Evolutionary conservation across 768 basidiomycete species (phyloP).

Genomic region (Russula ochroleuca): DNA sequence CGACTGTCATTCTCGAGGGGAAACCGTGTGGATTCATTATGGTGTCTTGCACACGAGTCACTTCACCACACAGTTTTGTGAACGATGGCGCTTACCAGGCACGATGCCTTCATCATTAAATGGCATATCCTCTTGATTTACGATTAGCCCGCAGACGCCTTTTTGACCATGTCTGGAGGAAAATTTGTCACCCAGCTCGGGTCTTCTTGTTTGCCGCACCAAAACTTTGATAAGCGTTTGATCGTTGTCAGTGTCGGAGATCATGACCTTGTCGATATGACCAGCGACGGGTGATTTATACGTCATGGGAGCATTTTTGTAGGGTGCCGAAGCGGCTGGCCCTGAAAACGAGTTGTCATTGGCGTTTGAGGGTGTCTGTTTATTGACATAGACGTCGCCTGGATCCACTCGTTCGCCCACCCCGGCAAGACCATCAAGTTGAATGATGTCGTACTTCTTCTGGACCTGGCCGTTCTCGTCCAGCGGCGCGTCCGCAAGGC

Average conservation of each 20-base stretch:
- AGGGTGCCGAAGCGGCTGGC: conserved; percentile 76
- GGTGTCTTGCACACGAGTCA: conserved; percentile 57
- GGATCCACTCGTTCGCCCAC: conserved; percentile 93
- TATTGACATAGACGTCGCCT: conserved; percentile 93
- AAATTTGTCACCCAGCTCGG: conserved; percentile 98
- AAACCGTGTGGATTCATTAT: conserved; percentile 99
- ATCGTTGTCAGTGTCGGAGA: conserved; percentile 95
- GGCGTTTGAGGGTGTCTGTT: conserved; percentile 93
- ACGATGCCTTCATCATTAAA: conserved; percentile 97
- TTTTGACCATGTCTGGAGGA: conserved; percentile 98
- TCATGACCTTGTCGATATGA: conserved; percentile 95
- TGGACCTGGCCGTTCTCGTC: conserved; percentile 76
- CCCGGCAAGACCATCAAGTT: conserved; percentile 88
- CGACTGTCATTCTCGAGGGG: conserved; percentile 98
- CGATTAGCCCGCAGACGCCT: conserved; percentile 97
- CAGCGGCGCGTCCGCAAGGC: conserved; percentile 85
- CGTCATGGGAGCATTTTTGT: conserved; percentile 87
- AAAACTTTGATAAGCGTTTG: conserved; percentile 96
- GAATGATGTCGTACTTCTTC: conserved; percentile 88
- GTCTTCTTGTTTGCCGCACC: conserved; percentile 92
- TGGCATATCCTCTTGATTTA: conserved; percentile 98
- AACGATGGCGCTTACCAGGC: conserved; percentile 55
- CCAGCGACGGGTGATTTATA: conserved; percentile 94
- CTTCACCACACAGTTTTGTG: conserved; percentile 11
- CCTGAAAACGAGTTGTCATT: conserved; percentile 86